Evolutionary conservation across 257 asterid species (phyloP), one percentile per base, ranked within the genome.

Genomic region (Craterostigma plantagineum): DNA sequence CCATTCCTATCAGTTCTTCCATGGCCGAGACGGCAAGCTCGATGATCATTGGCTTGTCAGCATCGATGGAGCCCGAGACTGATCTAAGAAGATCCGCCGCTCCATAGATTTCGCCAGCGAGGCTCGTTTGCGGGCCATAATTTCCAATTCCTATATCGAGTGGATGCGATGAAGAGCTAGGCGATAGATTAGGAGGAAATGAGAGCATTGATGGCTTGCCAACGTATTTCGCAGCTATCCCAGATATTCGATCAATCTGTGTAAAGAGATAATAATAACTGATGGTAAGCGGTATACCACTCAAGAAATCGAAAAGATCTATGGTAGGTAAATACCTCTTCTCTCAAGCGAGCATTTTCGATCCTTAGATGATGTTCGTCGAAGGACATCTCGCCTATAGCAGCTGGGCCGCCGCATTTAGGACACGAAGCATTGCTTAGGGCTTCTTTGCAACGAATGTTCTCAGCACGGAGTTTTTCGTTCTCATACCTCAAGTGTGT

Each of bases 11-110:
- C 11, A 81, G 23, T 42, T 81, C 92, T 62, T 81, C 92, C 94
- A 81, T 81, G 35, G 94, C 94, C 4, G 84, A 75, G 42, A 77
- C 92, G 1, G 84, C 94, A 15, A 81, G 60, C 53, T 81, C 94
- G 27, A 77, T 67, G 18, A 81, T 72, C 50, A 81, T 43, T 0
- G 87, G 87, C 62, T 81, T 81, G 16, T 81, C 80, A 0, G 69
- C 70, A 11, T 74, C 81, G 10, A 65, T 57, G 1, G 75, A 81
- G 16, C 79, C 83, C 0, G 81, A 69, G 11, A 74, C 75, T 6
- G 92, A 67, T 51, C 83, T 53, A 4, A 73, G 77, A 48, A 80
- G 82, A 33, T 73, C 86, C 10, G 60, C 53, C 3, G 80, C 66
- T 5, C 70, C 70, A 12, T 45, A 71, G 3, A 71, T 55, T 33